Evolutionary conservation across 192 early-diverging fungal species (phyloP), one percentile per base, ranked within the genome.

Genomic region (Gamsiella multidivaricata): DNA sequence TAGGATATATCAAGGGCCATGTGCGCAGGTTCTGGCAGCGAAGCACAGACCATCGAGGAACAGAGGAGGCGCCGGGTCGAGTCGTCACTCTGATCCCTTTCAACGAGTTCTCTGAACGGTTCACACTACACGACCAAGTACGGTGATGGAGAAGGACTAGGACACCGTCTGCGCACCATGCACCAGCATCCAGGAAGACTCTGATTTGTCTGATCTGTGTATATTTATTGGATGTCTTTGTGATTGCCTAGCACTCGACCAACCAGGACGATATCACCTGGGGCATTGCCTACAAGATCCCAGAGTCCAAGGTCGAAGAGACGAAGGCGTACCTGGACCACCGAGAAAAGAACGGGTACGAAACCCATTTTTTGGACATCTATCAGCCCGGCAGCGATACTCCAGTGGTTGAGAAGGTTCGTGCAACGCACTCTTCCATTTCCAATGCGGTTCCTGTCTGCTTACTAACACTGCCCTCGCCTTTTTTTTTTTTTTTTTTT

Each of bases 331-430:
- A 96, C 46, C 71, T 98, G 50, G 94, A 96, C 59, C 88, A 93
- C 72, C 84, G 96, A 29, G 96, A 98, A 84, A 96, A 89, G 85
- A 92, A 94, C 67, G 96, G 96, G 4, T 98, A 98, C 62, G 80
- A 87, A 5, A 81, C 85, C 18, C 87, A 90, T 32, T 76, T 83
- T 39, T 80, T 88, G 12, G 84, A 91, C 26, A 88, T 95, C 14
- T 93, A 79, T 75, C 76, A 82, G 18, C 76, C 79, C 7, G 69
- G 62, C 3, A 59, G 28, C 10, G 54, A 56, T 18, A 65, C 63
- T 18, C 73, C 73, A 26, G 80, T 84, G n/a, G 85, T 93, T 22
- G 80, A 80, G 59, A 82, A 87, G 72, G 88, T 89, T 76, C 51
- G 71, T 31, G 9, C 5, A 29, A 53, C n/a, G n/a, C n/a, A n/a